Conservation (phyloP, 1,284 basidiomycete species). For the Heterobasidion occidentale region DNA sequence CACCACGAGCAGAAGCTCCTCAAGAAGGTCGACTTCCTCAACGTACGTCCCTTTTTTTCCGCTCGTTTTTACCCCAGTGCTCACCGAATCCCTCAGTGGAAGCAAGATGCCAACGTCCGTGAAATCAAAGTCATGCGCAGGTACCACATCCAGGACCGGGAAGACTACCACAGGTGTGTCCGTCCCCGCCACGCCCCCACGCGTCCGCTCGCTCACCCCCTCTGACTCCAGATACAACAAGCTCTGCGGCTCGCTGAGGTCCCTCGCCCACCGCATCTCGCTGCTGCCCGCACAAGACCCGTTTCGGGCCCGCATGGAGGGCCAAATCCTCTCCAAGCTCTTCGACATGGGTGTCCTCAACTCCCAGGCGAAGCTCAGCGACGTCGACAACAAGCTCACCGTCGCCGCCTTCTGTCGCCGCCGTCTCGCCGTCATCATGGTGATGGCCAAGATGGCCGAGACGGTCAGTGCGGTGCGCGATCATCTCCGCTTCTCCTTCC, state of each 20-base stretch:
- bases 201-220: conserved; percentile 7
- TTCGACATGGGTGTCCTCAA: conserved; percentile 96
- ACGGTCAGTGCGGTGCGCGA: conserved; percentile 84
- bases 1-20: conserved; percentile 91
- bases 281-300: conserved; percentile 88
- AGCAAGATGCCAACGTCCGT: conserved; percentile 86
- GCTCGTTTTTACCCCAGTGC: not conserved
- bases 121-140: conserved; percentile 94
- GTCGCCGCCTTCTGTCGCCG: conserved; percentile 93
- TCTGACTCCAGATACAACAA: conserved; percentile 77
- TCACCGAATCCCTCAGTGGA: conserved; percentile 63
- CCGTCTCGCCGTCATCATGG: conserved; percentile 89
- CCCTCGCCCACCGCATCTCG: conserved; percentile 83
- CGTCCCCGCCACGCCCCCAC: not conserved
- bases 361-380: conserved; percentile 75
- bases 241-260: conserved; percentile 83
- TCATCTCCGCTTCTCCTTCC: conserved; percentile 2
- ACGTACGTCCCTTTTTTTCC: conserved; percentile 40
- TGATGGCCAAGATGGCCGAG: conserved; percentile 91
- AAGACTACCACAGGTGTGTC: conserved; percentile 89
- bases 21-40: conserved; percentile 92
- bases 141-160: conserved; percentile 91
- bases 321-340: conserved; percentile 84
- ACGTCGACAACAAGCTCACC: conserved; percentile 92
- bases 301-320: conserved; percentile 82